Evolutionary conservation across 768 basidiomycete species (phyloP).

Genomic region (Boletus speciosus): DNA sequence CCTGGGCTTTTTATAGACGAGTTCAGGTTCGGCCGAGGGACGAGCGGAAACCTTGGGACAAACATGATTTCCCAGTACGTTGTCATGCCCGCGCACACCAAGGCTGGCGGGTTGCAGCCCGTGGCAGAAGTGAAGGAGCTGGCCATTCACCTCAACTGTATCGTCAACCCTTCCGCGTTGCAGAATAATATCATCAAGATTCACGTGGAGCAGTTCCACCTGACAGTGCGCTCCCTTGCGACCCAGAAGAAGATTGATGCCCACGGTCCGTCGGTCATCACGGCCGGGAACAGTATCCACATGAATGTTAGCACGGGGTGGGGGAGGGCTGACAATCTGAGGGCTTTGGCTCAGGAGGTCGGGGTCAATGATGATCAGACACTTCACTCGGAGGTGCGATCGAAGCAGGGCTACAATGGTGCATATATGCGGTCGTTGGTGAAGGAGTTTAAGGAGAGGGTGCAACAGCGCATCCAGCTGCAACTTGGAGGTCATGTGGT

Average conservation of each 20-base stretch:
- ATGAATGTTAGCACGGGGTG: conserved; percentile 6
- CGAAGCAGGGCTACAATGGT: conserved; percentile 4
- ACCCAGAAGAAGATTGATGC: conserved; percentile 1
- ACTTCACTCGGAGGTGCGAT: not conserved
- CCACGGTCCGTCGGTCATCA: not conserved
- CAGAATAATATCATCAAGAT: not conserved
- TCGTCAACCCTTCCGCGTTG: not conserved
- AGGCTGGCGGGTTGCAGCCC: not conserved
- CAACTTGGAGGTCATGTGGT: conserved; percentile 1
- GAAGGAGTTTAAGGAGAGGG: conserved; percentile 1
- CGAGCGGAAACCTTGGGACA: not conserved
- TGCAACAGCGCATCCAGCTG: not conserved
- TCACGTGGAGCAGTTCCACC: not conserved
- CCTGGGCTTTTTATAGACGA: not conserved
- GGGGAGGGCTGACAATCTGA: conserved; percentile 1
- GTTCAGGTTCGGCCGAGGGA: conserved; percentile 1
- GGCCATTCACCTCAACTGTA: conserved; percentile 6
- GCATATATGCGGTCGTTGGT: not conserved
- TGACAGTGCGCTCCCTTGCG: not conserved
- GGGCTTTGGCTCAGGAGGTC: conserved; percentile 3
- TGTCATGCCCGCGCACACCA: not conserved
- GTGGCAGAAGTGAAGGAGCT: not conserved
- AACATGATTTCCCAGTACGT: conserved; percentile 8
- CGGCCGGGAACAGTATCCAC: conserved; percentile 9
- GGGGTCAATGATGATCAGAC: not conserved